Evolutionary conservation across 495 filamentous ascomycete species (phyloP).

Genomic region (Friedmanniomyces simplex): DNA sequence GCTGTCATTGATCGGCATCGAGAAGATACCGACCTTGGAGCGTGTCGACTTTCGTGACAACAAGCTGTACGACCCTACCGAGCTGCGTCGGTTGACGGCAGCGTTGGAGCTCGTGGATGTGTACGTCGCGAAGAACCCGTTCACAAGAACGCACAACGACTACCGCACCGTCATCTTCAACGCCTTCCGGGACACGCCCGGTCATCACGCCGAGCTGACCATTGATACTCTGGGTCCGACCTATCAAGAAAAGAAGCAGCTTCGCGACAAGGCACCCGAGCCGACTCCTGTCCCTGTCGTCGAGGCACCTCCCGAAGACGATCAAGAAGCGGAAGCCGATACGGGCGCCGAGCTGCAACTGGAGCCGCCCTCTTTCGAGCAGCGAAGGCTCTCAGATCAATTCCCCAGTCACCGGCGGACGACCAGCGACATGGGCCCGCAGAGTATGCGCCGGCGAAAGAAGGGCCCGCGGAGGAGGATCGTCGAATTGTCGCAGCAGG

Average conservation of each 20-base stretch:
- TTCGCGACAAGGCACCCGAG: constrained; percentile 73
- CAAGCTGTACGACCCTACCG: constrained; percentile 75
- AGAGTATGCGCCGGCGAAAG: constrained; percentile 20
- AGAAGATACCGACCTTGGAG: constrained; percentile 78
- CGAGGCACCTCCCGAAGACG: constrained; percentile 46
- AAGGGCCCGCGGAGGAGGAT: constrained; percentile 61
- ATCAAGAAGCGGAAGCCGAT: constrained; percentile 1
- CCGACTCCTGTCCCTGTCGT: constrained; percentile 65
- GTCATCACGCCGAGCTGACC: constrained; percentile 79
- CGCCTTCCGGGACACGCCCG: constrained; percentile 84
- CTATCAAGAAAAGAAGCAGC: constrained; percentile 69
- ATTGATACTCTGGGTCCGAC: constrained; percentile 75
- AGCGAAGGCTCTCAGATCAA: background rate
- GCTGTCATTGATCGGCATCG: constrained; percentile 78
- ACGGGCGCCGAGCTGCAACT: background rate
- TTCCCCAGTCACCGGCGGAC: constrained; percentile 32
- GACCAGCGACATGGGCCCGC: constrained; percentile 21
- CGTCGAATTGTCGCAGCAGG: constrained; percentile 57
- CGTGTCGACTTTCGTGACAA: constrained; percentile 89
- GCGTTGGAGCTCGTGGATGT: constrained; percentile 87
- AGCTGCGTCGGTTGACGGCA: constrained; percentile 78
- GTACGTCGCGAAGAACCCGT: constrained; percentile 83
- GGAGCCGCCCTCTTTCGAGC: background rate
- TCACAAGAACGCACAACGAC: constrained; percentile 71
- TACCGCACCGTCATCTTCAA: constrained; percentile 92